Base-by-base conservation (phyloP, 768 basidiomycete species). In the Boletus pseudo-olivaceus region DNA sequence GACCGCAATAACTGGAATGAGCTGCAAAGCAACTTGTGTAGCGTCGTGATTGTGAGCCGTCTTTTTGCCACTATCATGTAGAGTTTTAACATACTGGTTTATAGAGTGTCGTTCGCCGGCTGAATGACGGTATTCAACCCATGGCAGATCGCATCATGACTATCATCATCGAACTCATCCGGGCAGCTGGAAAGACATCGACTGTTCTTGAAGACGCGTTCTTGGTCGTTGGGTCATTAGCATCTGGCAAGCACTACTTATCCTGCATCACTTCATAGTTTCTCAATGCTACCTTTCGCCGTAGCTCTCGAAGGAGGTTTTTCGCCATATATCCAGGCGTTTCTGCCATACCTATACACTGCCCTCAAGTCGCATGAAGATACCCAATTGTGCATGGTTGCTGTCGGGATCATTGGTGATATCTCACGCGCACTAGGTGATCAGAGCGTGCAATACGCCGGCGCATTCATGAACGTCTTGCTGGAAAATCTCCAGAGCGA, bases 1-100 rank as follows among this genome's bases (percentile, higher is more conserved):
- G 97, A 99, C 67, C 86, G 92, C 58, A 95, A 94, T 73, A 99
- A 97, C 76, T 97, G 96, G 94, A 97, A 97, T 66, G 96, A 99
- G 69, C 79, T 99, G 26, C 95, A 97, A 70, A 88, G 92, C 73
- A 97, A 96, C 74, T 80, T 98, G 62, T 97, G 94, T 70, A 85
- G 88, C 60, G 90, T 97, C 44, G 78, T 91, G 49, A 89, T 92
- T 51, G 92, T 93, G 66, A 67, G 90, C 76, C 39, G 7, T 39
- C 7, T 7, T 29, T 33, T 12, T 47, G 43, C 20, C 7, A 14
- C 20, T 12, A 34, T 20, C 34, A 29, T 19, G 29, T 46, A 10
- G 35, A 0, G 27, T 37, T 27, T 49, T 59, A 30, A 51, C 48
- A 39, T 27, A 57, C 57, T 49, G n/a, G n/a, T 37, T 37, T 30